These are phyloP conservation scores for Penicillium flavigenum DNA, from an alignment of 495 filamentous ascomycete species.

Conservation along the genomic window DNA sequence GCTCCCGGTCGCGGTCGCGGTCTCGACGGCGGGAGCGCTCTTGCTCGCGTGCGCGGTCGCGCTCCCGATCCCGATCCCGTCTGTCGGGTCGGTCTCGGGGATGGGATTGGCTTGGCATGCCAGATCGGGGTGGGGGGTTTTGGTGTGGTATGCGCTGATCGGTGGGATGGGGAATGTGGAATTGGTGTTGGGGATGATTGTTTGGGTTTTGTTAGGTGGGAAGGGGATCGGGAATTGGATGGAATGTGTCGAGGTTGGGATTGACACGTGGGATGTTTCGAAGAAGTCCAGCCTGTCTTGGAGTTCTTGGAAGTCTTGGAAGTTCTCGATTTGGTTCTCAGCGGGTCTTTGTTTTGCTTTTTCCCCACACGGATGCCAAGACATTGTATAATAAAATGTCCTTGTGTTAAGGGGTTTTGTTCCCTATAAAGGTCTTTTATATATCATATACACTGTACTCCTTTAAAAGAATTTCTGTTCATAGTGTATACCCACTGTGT, in stretches of 20 bases:
- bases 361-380: constrained; percentile 20
- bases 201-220: constrained; percentile 4
- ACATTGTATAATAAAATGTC: too few species aligned
- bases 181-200: constrained; percentile 1
- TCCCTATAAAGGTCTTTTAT: too few species aligned
- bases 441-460: too few species aligned
- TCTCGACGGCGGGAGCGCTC: constrained; percentile 24
- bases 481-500: too few species aligned
- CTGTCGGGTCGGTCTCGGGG: constrained; percentile 41
- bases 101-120: constrained; percentile 44
- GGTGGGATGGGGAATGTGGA: constrained; percentile 1
- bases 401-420: too few species aligned
- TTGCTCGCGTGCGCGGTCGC: constrained; percentile 32
- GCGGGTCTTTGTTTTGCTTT: constrained; percentile 26
- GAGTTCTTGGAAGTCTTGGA: not conserved
- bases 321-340: not conserved
- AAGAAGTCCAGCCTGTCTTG: not conserved
- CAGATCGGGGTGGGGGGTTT: not conserved
- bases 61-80: constrained; percentile 38
- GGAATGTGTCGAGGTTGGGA: not conserved
- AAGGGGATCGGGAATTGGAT: constrained; percentile 2
- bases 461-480: too few species aligned
- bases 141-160: not conserved
- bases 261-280: not conserved
- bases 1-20: constrained; percentile 18